Evolutionary conservation across 495 filamentous ascomycete genomes (phyloP).

Genomic region (Xylaria longipes): DNA sequence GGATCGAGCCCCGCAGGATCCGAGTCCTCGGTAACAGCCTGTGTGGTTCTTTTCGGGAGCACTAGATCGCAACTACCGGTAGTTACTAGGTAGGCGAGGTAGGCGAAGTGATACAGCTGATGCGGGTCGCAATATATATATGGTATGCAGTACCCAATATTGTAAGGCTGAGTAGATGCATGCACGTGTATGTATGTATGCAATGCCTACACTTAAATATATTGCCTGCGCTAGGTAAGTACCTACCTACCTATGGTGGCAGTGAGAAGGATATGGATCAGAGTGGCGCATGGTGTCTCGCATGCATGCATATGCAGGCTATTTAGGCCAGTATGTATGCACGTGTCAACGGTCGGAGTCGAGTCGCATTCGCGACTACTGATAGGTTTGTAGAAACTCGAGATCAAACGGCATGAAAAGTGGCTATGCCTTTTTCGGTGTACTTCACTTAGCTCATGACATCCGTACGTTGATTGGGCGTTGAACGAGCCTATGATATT

Average conservation of each 20-base stretch:
- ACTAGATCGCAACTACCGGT: not conserved
- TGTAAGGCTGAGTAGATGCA: not conserved
- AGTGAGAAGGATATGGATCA: not conserved
- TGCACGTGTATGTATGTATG: not conserved
- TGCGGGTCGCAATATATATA: not conserved
- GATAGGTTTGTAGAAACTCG: not conserved
- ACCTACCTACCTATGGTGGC: too few relatives aligned
- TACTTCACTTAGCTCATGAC: not conserved
- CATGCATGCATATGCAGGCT: constrained; percentile 17
- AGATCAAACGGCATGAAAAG: not conserved
- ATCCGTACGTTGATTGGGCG: not conserved
- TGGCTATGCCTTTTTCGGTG: not conserved
- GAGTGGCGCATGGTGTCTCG: not conserved
- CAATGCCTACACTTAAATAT: too few relatives aligned
- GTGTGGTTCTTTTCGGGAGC: not conserved
- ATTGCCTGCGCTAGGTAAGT: too few relatives aligned
- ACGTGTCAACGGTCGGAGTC: not conserved
- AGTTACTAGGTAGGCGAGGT: not conserved
- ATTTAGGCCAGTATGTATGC: not conserved
- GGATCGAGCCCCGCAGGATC: not conserved
- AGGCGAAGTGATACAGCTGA: not conserved
- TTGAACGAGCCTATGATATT: not conserved
- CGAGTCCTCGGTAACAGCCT: not conserved
- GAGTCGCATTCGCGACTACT: not conserved
- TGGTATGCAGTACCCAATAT: not conserved